phyloP scores from a whole-genome alignment of 768 basidiomycete species.

The Lentinula boryana region DNA sequence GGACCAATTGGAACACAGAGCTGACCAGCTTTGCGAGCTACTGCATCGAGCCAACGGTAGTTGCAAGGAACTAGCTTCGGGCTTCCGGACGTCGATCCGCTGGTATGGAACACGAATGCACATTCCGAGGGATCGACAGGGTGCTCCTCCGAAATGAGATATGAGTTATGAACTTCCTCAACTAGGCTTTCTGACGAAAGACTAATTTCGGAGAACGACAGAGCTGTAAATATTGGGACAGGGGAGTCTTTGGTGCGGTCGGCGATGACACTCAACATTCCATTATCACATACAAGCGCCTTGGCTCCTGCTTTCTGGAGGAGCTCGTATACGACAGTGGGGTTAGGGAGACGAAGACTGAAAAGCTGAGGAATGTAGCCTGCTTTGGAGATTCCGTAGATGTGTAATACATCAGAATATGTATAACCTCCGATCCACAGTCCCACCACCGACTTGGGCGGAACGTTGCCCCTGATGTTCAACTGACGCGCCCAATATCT shows the following conservation, averaged over 20 bases:
- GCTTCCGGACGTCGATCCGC: slow-evolving; percentile 79
- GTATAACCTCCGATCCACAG: slow-evolving; percentile 72
- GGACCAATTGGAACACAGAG: slow-evolving; percentile 42
- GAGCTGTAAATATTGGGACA: slow-evolving; percentile 41
- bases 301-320: slow-evolving; percentile 55
- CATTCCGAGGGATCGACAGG: slow-evolving; percentile 21
- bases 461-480: slow-evolving; percentile 31
- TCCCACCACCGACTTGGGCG: slow-evolving; percentile 57
- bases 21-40: slow-evolving; percentile 50
- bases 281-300: slow-evolving; percentile 55
- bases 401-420: slow-evolving; percentile 65
- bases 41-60: slow-evolving; percentile 57
- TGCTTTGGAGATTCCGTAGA: slow-evolving; percentile 71
- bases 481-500: slow-evolving; percentile 57
- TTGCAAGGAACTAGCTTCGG: slow-evolving; percentile 74
- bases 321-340: slow-evolving; percentile 64
- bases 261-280: slow-evolving; percentile 34
- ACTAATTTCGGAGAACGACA: slow-evolving; percentile 28
- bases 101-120: slow-evolving; percentile 70
- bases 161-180: slow-evolving; percentile 12
- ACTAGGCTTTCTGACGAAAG: not conserved
- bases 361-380: slow-evolving; percentile 77
- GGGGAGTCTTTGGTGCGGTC: slow-evolving; percentile 33
- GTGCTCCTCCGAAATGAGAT: slow-evolving; percentile 18
- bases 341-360: slow-evolving; percentile 74